phyloP scores from a whole-genome alignment of 2,329 filamentous ascomycete species.

The Aureobasidium namibiae region DNA sequence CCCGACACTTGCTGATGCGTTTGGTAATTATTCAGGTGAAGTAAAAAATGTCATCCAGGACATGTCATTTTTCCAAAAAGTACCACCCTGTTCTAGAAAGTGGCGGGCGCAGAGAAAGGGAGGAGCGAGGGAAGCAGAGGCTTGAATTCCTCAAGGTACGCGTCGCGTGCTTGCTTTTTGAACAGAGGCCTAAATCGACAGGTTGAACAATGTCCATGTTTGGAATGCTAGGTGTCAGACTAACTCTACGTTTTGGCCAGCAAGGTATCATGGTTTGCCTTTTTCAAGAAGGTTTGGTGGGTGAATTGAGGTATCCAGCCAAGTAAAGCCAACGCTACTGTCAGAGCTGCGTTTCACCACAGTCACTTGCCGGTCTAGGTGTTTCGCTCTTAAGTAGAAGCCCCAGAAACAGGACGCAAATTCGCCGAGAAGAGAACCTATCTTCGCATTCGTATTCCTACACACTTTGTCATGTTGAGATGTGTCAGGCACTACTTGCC shows the following conservation, averaged over 20 bases:
- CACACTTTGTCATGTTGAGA: background rate
- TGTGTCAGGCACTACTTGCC: background rate
- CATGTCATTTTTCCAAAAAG: background rate
- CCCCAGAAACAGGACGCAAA: background rate
- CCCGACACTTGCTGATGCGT: background rate
- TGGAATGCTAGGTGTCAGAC: background rate
- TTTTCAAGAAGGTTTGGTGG: background rate
- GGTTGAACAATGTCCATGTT: background rate
- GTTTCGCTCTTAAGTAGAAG: background rate
- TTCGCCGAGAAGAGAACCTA: background rate
- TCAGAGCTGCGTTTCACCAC: slow-evolving; percentile 4
- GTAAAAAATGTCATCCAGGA: background rate
- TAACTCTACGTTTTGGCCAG: background rate
- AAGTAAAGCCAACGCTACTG: background rate
- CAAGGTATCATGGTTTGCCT: background rate
- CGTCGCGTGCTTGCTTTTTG: slow-evolving; percentile 11
- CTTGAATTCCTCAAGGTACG: slow-evolving; percentile 5
- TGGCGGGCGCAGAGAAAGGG: slow-evolving; percentile 1
- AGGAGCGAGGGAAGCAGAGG: background rate
- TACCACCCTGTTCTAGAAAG: background rate
- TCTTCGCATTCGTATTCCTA: background rate
- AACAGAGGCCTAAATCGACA: background rate
- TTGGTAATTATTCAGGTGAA: background rate
- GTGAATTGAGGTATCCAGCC: background rate
- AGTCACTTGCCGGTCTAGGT: background rate